Conservation (phyloP, 148 eudicot species). For the Cornus controversa region DNA sequence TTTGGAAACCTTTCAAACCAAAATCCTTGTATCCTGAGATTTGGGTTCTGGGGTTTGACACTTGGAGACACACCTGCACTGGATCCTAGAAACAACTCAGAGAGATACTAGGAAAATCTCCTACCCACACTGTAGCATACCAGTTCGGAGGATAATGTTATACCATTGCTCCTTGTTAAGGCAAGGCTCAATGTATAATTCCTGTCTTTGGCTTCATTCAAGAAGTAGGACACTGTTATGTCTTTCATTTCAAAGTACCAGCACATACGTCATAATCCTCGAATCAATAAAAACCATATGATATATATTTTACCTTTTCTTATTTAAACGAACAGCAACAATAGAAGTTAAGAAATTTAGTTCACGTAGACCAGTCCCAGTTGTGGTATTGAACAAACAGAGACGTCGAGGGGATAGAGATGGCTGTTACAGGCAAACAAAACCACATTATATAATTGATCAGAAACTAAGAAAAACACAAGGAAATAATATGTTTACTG, state of each 20-base stretch:
- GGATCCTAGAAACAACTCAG: background rate
- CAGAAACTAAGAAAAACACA: background rate
- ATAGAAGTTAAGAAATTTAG: slow-evolving; percentile 87
- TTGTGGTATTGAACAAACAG: slow-evolving; percentile 74
- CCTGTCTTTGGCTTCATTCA: background rate
- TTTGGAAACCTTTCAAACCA: too few species aligned
- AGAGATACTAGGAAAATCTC: too few species aligned
- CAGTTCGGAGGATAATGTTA: background rate
- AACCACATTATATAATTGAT: slow-evolving; percentile 1
- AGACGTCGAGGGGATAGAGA: slow-evolving; percentile 90
- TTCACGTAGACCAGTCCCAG: slow-evolving; percentile 67
- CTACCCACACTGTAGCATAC: background rate
- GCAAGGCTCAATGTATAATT: background rate
- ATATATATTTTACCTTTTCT: slow-evolving; percentile 52
- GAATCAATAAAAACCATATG: background rate
- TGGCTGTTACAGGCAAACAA: slow-evolving; percentile 53
- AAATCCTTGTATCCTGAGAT: too few species aligned
- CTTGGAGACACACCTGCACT: too few species aligned
- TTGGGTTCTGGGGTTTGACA: too few species aligned
- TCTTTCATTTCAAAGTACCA: background rate
- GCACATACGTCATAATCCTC: background rate
- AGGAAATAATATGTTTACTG: background rate
- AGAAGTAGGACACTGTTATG: background rate
- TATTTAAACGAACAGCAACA: slow-evolving; percentile 73
- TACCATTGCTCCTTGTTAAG: background rate